A percentile compares a stretch with the other conserved stretches of the same genome.
Evolutionary conservation across 2,329 filamentous ascomycete genomes (phyloP).

Genomic region (Penicillium sp.): DNA sequence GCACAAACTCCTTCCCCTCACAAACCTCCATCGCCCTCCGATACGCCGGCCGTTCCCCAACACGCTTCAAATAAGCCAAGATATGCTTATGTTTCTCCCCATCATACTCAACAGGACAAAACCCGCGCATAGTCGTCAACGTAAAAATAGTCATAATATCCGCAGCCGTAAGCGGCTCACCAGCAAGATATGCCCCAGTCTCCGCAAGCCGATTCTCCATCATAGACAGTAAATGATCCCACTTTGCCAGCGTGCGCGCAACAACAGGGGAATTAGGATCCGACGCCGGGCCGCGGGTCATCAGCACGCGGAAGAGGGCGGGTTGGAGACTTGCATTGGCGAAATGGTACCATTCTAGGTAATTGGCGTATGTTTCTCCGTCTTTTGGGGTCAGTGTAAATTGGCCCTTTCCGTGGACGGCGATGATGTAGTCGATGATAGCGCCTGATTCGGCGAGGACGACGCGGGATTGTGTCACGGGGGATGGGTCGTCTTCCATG

Average conservation of each 20-base stretch:
- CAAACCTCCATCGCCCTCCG: slow-evolving; percentile 31
- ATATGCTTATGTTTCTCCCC: slow-evolving; percentile 26
- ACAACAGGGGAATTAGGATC: slow-evolving; percentile 19
- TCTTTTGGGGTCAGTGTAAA: slow-evolving; percentile 30
- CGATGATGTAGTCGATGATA: slow-evolving; percentile 31
- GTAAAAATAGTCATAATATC: slow-evolving; percentile 32
- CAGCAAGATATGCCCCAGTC: slow-evolving; percentile 30
- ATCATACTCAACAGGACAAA: slow-evolving; percentile 26
- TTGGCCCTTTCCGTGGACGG: slow-evolving; percentile 27
- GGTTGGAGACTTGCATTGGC: slow-evolving; percentile 31
- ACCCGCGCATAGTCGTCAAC: slow-evolving; percentile 33
- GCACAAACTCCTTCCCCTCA: slow-evolving; percentile 31
- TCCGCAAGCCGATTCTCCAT: slow-evolving; percentile 27
- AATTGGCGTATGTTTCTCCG: slow-evolving; percentile 27
- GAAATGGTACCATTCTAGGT: slow-evolving; percentile 33
- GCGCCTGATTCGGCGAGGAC: slow-evolving; percentile 31
- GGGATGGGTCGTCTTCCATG: slow-evolving; percentile 32
- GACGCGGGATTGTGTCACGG: slow-evolving; percentile 25
- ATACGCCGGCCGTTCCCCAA: slow-evolving; percentile 31
- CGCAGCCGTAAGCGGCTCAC: slow-evolving; percentile 28
- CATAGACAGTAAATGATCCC: slow-evolving; percentile 19
- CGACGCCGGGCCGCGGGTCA: slow-evolving; percentile 15
- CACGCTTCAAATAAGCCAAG: slow-evolving; percentile 29
- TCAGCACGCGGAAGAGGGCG: slow-evolving; percentile 22
- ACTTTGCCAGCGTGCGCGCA: slow-evolving; percentile 17